A percentile compares a stretch with the other conserved stretches of the same genome.
These are phyloP conservation scores for Macrolepiota dolichaula DNA, from an alignment of 768 basidiomycete genomes.

Conservation along the genomic window DNA sequence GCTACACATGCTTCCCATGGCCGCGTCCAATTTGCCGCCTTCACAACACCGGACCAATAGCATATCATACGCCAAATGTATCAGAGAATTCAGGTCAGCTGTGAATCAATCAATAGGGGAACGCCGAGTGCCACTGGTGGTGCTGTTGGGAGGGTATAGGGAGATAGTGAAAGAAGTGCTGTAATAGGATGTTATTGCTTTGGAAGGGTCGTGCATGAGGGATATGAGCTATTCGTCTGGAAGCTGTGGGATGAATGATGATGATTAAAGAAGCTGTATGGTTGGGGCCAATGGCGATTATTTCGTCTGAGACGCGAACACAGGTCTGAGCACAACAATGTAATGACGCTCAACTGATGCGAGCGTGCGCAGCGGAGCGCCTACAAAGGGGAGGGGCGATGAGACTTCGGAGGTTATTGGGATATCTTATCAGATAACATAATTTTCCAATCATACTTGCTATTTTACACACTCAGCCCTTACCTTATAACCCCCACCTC, in stretches of 20 bases:
- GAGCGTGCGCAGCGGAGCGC: constrained; percentile 14
- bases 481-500: constrained; percentile 29
- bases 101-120: background rate
- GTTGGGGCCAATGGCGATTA: constrained; percentile 9
- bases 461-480: constrained; percentile 16
- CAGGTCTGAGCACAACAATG: background rate
- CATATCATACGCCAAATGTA: background rate
- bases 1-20: background rate
- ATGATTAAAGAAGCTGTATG: constrained; percentile 5
- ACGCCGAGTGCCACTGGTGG: background rate
- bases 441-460: constrained; percentile 16
- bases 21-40: background rate
- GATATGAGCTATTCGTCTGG: constrained; percentile 16
- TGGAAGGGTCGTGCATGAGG: constrained; percentile 9
- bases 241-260: background rate
- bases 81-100: background rate
- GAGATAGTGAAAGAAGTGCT: background rate
- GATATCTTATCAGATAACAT: constrained; percentile 27
- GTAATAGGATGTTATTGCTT: background rate
- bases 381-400: constrained; percentile 11
- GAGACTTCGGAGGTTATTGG: constrained; percentile 11
- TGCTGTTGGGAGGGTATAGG: background rate
- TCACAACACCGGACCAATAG: background rate
- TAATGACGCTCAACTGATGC: constrained; percentile 5
- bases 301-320: constrained; percentile 10